phyloP scores from a whole-genome alignment of 73 alveolate species.

The Paraurostyla sp. region DNA sequence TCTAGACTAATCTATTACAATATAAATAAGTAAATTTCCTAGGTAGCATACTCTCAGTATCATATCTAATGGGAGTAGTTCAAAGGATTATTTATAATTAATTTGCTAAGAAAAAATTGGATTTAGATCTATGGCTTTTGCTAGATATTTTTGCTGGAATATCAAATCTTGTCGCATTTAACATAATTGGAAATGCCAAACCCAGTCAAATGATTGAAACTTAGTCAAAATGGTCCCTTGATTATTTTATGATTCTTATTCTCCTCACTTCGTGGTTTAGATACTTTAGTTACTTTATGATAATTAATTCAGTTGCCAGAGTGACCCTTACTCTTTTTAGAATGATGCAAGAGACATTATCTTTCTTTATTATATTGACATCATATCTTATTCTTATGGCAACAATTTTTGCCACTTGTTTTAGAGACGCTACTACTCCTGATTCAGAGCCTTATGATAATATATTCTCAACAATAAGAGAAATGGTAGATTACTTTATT shows the following conservation, averaged over 20 bases:
- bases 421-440: slow-evolving; percentile 33
- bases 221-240: slow-evolving; percentile 47
- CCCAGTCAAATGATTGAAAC: slow-evolving; percentile 26
- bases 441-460: slow-evolving; percentile 26
- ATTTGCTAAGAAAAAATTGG: slow-evolving; percentile 34
- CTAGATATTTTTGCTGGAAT: slow-evolving; percentile 62
- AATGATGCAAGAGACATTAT: slow-evolving; percentile 58
- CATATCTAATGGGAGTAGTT: slow-evolving; percentile 21
- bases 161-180: slow-evolving; percentile 60
- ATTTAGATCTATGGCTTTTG: slow-evolving; percentile 67
- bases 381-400: slow-evolving; percentile 46
- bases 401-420: slow-evolving; percentile 32
- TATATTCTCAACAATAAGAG: slow-evolving; percentile 48
- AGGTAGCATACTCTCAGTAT: slow-evolving; percentile 66
- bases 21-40: slow-evolving; percentile 58
- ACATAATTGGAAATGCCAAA: slow-evolving; percentile 34
- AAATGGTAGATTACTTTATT: slow-evolving; percentile 49
- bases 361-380: slow-evolving; percentile 39
- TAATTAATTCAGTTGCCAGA: slow-evolving; percentile 55
- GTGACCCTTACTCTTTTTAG: slow-evolving; percentile 64
- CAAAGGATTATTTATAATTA: slow-evolving; percentile 57
- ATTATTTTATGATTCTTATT: slow-evolving; percentile 54
- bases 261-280: slow-evolving; percentile 68
- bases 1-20: neutral
- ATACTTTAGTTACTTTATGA: slow-evolving; percentile 70